These are phyloP conservation scores for Cytospora leucostoma DNA, from an alignment of 2,329 filamentous ascomycete genomes.

Conservation along the genomic window DNA sequence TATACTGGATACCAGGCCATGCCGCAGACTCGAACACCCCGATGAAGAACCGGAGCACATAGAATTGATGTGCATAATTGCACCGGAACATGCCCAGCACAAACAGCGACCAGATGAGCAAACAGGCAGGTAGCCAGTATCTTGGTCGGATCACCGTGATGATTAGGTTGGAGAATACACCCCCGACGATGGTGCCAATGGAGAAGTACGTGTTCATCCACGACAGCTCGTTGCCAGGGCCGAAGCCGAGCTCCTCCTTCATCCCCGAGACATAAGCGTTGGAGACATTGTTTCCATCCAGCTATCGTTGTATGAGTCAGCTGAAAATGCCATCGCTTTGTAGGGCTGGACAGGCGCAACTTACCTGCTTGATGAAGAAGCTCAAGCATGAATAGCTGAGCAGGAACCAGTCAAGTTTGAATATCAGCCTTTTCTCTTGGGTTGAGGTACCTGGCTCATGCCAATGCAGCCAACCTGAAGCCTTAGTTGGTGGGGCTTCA, in stretches of 20 bases:
- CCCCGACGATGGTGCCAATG: constrained; percentile 49
- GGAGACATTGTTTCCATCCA: constrained; percentile 49
- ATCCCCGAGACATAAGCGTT: constrained; percentile 53
- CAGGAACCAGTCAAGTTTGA: constrained; percentile 54
- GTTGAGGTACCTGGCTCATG: constrained; percentile 43
- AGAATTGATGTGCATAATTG: constrained; percentile 42
- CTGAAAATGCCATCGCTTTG: background rate
- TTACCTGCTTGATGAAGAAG: constrained; percentile 46
- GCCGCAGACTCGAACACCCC: constrained; percentile 58
- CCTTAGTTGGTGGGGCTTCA: background rate
- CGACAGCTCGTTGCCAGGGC: constrained; percentile 43
- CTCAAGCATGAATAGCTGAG: constrained; percentile 44
- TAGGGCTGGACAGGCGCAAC: constrained; percentile 5
- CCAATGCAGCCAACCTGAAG: constrained; percentile 42
- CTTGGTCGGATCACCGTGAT: constrained; percentile 47
- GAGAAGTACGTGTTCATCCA: constrained; percentile 51
- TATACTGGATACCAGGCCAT: constrained; percentile 45
- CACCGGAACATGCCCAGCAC: constrained; percentile 45
- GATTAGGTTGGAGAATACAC: constrained; percentile 46
- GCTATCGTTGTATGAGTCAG: constrained; percentile 29
- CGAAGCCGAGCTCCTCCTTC: constrained; percentile 48
- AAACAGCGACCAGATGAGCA: constrained; percentile 42
- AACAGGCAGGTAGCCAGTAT: constrained; percentile 44
- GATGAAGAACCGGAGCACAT: constrained; percentile 54
- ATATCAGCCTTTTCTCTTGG: constrained; percentile 47